Evolutionary conservation across 805 yeast genomes (phyloP).

Genomic region (Schizosaccharomyces japonicus): DNA sequence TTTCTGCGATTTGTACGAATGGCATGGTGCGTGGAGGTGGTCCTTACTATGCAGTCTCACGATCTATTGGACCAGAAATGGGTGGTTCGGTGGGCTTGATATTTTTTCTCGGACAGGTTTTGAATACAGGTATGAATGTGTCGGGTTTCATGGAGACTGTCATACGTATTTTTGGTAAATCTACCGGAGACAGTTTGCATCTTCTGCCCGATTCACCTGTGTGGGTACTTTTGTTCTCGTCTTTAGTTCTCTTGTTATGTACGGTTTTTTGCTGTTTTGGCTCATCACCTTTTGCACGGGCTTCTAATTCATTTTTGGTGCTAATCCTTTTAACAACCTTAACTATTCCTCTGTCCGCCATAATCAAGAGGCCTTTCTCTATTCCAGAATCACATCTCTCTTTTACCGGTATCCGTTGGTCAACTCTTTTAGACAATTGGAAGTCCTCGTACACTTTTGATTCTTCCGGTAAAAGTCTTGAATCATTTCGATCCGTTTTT

Average conservation of each 20-base stretch:
- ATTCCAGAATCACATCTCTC: constrained; percentile 21
- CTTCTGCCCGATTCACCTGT: constrained; percentile 42
- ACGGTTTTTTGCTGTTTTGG: constrained; percentile 58
- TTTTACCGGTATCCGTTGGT: constrained; percentile 16
- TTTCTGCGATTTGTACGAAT: constrained; percentile 89
- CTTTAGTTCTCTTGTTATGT: constrained; percentile 41
- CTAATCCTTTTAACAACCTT: constrained; percentile 43
- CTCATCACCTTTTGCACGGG: constrained; percentile 50
- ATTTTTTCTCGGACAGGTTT: constrained; percentile 79
- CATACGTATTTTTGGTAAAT: constrained; percentile 46
- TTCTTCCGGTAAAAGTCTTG: constrained; percentile 19
- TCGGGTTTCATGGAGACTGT: constrained; percentile 89
- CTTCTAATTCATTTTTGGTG: constrained; percentile 50
- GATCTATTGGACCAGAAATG: constrained; percentile 90
- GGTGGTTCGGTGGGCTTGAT: constrained; percentile 95
- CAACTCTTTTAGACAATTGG: not conserved
- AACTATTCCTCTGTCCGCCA: constrained; percentile 54
- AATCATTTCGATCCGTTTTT: constrained; percentile 64
- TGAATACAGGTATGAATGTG: constrained; percentile 71
- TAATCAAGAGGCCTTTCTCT: constrained; percentile 39
- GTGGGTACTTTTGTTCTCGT: constrained; percentile 46
- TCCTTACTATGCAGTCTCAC: constrained; percentile 87
- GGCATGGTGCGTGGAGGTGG: constrained; percentile 98
- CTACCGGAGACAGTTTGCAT: constrained; percentile 30
- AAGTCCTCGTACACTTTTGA: not conserved